A percentile compares a stretch with the other conserved stretches of the same genome.
Evolutionary conservation across 768 basidiomycete genomes (phyloP).

Genomic region (Lentinula guzmanii): DNA sequence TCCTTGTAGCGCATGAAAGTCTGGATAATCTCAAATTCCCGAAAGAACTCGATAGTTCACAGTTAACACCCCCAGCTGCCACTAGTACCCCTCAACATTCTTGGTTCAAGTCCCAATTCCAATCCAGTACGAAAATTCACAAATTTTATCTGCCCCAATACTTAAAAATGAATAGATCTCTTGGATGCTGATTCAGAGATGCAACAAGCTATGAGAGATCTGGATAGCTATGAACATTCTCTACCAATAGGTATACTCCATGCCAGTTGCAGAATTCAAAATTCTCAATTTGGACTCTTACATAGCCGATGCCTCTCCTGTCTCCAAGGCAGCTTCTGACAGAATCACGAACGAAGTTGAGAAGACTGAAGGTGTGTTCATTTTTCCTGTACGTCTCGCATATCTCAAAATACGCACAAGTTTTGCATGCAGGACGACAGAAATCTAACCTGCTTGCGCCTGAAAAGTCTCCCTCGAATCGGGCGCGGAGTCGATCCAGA

Average conservation of each 20-base stretch:
- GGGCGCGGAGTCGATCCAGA: background rate
- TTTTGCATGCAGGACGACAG: background rate
- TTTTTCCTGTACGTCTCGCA: background rate
- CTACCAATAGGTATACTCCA: conserved; percentile 4
- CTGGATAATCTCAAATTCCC: conserved; percentile 32
- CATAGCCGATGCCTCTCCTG: background rate
- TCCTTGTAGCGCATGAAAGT: conserved; percentile 18
- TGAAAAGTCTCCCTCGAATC: background rate
- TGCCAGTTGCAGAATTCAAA: background rate
- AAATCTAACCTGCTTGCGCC: background rate
- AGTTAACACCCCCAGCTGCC: conserved; percentile 38
- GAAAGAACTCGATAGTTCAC: conserved; percentile 31
- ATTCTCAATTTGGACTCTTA: background rate
- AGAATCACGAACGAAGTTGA: background rate
- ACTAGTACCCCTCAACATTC: conserved; percentile 53
- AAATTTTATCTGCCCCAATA: background rate
- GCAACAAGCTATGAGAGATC: conserved; percentile 53
- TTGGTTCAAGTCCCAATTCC: conserved; percentile 41
- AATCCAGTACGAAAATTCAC: conserved; percentile 47
- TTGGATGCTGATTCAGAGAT: conserved; percentile 69
- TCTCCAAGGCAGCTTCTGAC: background rate
- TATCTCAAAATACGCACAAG: background rate
- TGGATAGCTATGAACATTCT: conserved; percentile 47
- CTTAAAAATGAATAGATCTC: conserved; percentile 38
- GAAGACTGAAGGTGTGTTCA: background rate